Evolutionary conservation across 75 land plant species (phyloP), one percentile per base, ranked within the genome.

Genomic region (Chamaecyparis obtusa): DNA sequence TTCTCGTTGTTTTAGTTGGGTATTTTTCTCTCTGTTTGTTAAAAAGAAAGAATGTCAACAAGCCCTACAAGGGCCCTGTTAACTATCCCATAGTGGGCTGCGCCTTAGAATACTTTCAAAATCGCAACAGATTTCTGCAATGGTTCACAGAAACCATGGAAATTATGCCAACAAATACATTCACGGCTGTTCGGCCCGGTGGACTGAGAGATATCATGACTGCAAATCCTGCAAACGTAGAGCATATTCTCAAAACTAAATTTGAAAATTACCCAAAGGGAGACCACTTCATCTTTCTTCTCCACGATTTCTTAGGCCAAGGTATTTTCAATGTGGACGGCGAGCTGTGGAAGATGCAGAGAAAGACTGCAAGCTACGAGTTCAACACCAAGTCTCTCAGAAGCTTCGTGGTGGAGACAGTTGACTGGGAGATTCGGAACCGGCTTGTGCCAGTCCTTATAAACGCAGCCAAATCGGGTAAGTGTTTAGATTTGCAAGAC

Each of bases 291-390:
- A 56, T 11, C 5, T 0, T 67, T n/a, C 43, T 84, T 57, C 88
- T 87, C 3, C 33, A 82, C 13, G 91, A 91, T 17, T 86, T 91
- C 77, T 60, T 90, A 15, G 93, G 93, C 60, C 17, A 41, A 14
- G 92, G 92, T 0, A 92, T 92, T 83, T 91, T 90, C 87, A 92
- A 88, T 85, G 43, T 67, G 14, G 90, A 92, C 36, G 92, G 89
- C 2, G 92, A 91, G 35, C 69, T 48, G 43, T 92, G 90, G 92
- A 74, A 41, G 84, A 32, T 46, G 46, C 91, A 90, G 80, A 74
- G 89, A 9, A 90, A 90, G 71, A 51, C 56, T 30, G 91, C 91
- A 17, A 87, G 88, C 85, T 86, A 85, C 69, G 91, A 91, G 39
- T 91, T 91, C 72, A 87, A 35, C 37, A 48, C 88, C 77, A 69